Evolutionary conservation across 2,329 filamentous ascomycete genomes (phyloP).

Genomic region (Epichloe brachyelytri): DNA sequence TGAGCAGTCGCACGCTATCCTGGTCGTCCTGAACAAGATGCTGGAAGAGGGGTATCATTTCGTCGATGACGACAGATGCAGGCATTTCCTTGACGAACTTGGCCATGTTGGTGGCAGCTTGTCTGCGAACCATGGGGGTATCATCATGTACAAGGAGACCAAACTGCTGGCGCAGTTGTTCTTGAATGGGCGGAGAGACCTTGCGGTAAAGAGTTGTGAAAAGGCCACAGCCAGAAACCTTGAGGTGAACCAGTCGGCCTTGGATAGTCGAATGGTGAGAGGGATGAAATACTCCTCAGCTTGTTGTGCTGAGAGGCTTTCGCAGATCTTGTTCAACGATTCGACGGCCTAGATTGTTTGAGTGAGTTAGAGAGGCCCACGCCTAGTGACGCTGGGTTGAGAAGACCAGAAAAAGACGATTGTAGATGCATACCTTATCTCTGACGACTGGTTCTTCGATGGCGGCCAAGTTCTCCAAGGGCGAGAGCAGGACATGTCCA

Average conservation of each 20-base stretch:
- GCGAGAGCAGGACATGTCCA: slow-evolving; percentile 91
- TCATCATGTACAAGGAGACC: slow-evolving; percentile 91
- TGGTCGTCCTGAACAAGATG: slow-evolving; percentile 94
- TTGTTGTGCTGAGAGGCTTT: slow-evolving; percentile 78
- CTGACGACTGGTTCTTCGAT: slow-evolving; percentile 97
- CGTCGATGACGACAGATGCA: slow-evolving; percentile 79
- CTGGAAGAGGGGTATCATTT: slow-evolving; percentile 98
- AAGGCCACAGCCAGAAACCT: slow-evolving; percentile 92
- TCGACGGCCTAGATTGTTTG: slow-evolving; percentile 64
- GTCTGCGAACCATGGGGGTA: slow-evolving; percentile 96
- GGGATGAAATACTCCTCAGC: slow-evolving; percentile 97
- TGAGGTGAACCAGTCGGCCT: slow-evolving; percentile 99
- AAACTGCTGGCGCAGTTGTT: slow-evolving; percentile 84
- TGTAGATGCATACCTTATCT: slow-evolving; percentile 63
- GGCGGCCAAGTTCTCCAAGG: slow-evolving; percentile 91
- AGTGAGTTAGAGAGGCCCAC: slow-evolving; percentile 2
- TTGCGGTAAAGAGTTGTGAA: slow-evolving; percentile 91
- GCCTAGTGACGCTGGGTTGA: too few relatives aligned
- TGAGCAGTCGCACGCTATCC: slow-evolving; percentile 90
- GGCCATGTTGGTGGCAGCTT: slow-evolving; percentile 88
- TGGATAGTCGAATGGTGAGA: slow-evolving; percentile 86
- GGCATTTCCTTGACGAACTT: slow-evolving; percentile 98
- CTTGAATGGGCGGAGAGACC: slow-evolving; percentile 76
- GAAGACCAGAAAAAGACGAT: neutral
- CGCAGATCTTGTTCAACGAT: slow-evolving; percentile 98